Evolutionary conservation across 2,329 filamentous ascomycete genomes (phyloP), one percentile per base, ranked within the genome.

Genomic region (Penicillium hordei): DNA sequence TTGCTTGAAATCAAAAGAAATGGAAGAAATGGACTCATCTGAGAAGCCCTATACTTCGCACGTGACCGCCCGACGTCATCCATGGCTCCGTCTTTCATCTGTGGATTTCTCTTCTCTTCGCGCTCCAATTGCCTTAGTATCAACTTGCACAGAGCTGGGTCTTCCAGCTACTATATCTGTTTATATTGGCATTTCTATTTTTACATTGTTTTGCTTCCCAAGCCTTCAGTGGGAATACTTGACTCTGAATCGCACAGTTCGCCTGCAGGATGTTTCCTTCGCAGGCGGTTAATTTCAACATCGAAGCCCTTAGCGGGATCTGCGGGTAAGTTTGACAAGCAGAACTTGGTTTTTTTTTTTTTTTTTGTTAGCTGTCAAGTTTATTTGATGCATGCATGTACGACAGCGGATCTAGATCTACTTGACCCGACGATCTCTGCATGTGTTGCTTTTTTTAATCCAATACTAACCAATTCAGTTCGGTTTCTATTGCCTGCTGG

Each of bases 401-500:
- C 17, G 42, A 34, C 42, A 27, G 9, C 38, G 17, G 33, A 38
- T 49, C 5, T 36, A 48, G 23, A 55, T 46, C 38, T 12, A 45
- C 15, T 13, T 38, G 29, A 43, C 17, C n/a, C 19, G 34, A 53
- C 62, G 42, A 52, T 57, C 38, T 13, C 21, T 48, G 25, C 8
- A 48, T 42, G 23, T 52, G 52, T 61, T 44, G 8, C 38, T 33
- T 42, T 48, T 9, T 12, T 36, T 12, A 21, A 36, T 48, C 13
- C 23, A 42, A 54, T 45, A 52, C 53, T 61, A 23, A 62, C 50
- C 58, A 57, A 60, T 36, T 67, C 58, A 91, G 93, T 36, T 96
- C 93, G 9, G 93, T 99, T 66, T 96, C 91, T 45, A 97, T 99
- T 72, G 93, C 93, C 50, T 97, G 93, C 73, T 97, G 94, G 94